A percentile compares a stretch with the other conserved stretches of the same genome.
Conservation (phyloP, 2,329 filamentous ascomycete species). For the Xylariaceae sp. region DNA sequence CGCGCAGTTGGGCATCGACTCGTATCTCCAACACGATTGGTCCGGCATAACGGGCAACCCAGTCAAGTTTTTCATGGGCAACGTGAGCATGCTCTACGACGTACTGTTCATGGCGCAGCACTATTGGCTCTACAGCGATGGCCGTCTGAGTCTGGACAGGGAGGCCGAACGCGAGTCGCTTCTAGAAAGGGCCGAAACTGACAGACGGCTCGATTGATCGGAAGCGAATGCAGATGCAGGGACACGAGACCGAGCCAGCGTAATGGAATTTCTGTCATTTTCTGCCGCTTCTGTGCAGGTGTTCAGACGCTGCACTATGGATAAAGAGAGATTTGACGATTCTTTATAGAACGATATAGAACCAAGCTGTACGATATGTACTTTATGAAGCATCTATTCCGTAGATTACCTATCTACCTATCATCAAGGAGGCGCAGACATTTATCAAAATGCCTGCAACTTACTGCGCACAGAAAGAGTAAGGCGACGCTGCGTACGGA, state of each 20-base stretch:
- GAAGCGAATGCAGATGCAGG: not conserved
- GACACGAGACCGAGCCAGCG: not conserved
- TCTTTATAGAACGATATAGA: not conserved
- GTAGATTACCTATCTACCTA: too few relatives aligned
- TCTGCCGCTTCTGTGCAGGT: not conserved
- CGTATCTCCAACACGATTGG: constrained; percentile 80
- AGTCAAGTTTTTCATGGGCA: constrained; percentile 80
- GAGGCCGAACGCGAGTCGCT: constrained; percentile 35
- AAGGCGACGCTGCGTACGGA: too few relatives aligned
- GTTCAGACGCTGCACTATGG: not conserved
- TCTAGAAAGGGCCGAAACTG: constrained; percentile 31
- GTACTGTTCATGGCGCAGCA: constrained; percentile 83
- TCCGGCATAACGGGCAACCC: constrained; percentile 86
- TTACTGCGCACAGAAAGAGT: too few relatives aligned
- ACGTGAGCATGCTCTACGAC: constrained; percentile 83
- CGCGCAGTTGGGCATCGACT: constrained; percentile 77
- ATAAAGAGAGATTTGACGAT: not conserved
- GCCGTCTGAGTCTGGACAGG: constrained; percentile 23
- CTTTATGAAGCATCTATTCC: too few relatives aligned
- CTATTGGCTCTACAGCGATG: constrained; percentile 65
- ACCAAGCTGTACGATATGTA: not conserved
- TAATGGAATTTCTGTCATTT: not conserved
- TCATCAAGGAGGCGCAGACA: too few relatives aligned
- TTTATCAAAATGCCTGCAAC: too few relatives aligned
- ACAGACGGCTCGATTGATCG: constrained; percentile 32